phyloP scores from a whole-genome alignment of 2,329 filamentous ascomycete species.

The Akanthomyces dipterigenus region DNA sequence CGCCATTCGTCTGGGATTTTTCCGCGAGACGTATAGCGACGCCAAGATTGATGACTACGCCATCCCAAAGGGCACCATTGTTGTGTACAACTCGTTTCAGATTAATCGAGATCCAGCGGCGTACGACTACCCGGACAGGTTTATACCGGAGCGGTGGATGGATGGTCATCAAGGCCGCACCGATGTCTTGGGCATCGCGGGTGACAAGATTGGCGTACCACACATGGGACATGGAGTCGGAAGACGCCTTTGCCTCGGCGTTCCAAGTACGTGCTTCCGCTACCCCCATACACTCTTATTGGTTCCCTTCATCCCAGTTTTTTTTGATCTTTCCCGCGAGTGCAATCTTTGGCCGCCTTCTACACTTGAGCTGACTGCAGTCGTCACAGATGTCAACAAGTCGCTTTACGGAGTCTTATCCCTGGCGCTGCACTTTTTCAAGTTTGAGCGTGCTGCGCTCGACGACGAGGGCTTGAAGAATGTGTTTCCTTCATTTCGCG shows the following conservation, averaged over 20 bases:
- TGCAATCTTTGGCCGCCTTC: too few species aligned
- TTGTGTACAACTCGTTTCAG: conserved; percentile 7
- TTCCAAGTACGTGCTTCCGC: conserved; percentile 5
- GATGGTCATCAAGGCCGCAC: conserved; percentile 11
- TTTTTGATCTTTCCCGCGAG: too few species aligned
- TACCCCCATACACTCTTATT: too few species aligned
- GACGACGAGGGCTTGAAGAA: not conserved
- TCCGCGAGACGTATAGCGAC: conserved; percentile 6
- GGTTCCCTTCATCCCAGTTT: too few species aligned
- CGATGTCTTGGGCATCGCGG: not conserved
- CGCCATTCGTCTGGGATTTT: conserved; percentile 7
- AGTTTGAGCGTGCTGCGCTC: conserved; percentile 4
- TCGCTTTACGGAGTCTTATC: conserved; percentile 2
- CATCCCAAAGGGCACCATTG: conserved; percentile 11
- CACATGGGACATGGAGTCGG: conserved; percentile 11
- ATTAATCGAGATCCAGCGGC: conserved; percentile 10
- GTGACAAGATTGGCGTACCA: conserved; percentile 12
- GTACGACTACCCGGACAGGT: conserved; percentile 6
- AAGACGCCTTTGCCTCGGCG: conserved; percentile 9
- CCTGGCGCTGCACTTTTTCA: conserved; percentile 11
- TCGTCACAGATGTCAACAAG: not conserved
- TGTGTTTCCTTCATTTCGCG: conserved; percentile 10
- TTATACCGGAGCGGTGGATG: conserved; percentile 10
- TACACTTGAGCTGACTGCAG: not conserved
- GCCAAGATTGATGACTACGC: not conserved